Evolutionary conservation across 805 yeast genomes (phyloP), one percentile per base, ranked within the genome.

Genomic region (Candida germanica): DNA sequence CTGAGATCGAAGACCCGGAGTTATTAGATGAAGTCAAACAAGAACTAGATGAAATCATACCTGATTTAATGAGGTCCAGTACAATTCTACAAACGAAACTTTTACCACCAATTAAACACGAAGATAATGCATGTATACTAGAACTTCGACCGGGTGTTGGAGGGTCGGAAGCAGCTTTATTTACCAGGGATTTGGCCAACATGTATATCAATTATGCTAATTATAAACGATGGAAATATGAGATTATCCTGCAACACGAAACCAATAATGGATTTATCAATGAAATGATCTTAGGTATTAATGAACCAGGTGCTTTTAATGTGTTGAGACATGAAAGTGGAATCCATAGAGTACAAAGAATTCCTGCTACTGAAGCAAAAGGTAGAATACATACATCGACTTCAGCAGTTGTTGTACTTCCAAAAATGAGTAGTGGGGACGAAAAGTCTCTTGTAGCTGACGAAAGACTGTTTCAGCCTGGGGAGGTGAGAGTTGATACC

Each of bases 121-220:
- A 81, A 3, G 93, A 85, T 30, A 78, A 76, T 43, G 79, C 93
- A 0, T 82, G 95, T 31, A 65, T 93, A 2, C 46, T 93, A 13
- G 98, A 93, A 56, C 61, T 93, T 10, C 71, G 97, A 39, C 97
- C 98, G 0, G 98, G 98, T 6, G 87, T 91, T 2, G 98, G 98
- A 11, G 98, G 98, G 3, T 76, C 80, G 5, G 98, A 93, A 54
- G 96, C 98, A 0, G 80, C 81, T 54, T 73, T 93, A 10, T 93
- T 93, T 58, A 77, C 98, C 0, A 75, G 73, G 26, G 93, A 93
- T 53, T 61, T 93, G 38, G 59, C 87, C 41, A 71, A 73, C 39
- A 87, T 93, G 98, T 93, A 93, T 58, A 61, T 72, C 18, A 79
- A 75, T 39, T 88, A 77, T 53, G 85, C 91, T 24, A 73, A 73